A percentile compares a stretch with the other conserved stretches of the same genome.
phyloP scores from a whole-genome alignment of 2,329 filamentous ascomycete genomes.

The Metarhizium guizhouense region DNA sequence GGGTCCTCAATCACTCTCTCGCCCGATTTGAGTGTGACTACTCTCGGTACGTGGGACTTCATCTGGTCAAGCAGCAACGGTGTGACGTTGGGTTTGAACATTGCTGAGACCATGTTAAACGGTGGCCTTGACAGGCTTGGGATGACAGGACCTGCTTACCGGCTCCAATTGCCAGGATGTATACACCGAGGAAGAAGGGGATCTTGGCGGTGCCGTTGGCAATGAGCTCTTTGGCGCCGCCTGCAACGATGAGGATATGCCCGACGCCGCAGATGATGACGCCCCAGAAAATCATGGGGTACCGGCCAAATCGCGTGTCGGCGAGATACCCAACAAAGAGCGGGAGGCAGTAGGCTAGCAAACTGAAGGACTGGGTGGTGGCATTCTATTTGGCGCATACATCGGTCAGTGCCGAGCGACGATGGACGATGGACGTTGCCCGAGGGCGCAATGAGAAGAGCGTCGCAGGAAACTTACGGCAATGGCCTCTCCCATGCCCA shows the following conservation, averaged over 20 bases:
- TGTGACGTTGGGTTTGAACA: constrained; percentile 67
- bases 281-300: constrained; percentile 61
- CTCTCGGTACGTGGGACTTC: constrained; percentile 35
- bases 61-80: constrained; percentile 61
- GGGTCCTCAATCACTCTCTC: constrained; percentile 62
- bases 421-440: constrained; percentile 13
- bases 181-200: constrained; percentile 53
- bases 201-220: constrained; percentile 36
- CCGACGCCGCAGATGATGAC: constrained; percentile 59
- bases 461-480: constrained; percentile 7
- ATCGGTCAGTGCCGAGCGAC: constrained; percentile 28
- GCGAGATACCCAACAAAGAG: constrained; percentile 48
- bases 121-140: neutral
- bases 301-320: constrained; percentile 62
- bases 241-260: constrained; percentile 58
- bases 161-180: constrained; percentile 49
- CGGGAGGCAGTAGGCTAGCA: constrained; percentile 49
- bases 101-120: constrained; percentile 13
- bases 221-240: constrained; percentile 38
- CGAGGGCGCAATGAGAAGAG: too few species aligned
- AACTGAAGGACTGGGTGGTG: constrained; percentile 38
- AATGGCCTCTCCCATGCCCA: constrained; percentile 40
- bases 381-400: constrained; percentile 19
- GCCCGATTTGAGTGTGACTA: constrained; percentile 35
- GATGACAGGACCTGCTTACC: constrained; percentile 18